These are phyloP conservation scores for Tricholoma bakamatsutake DNA, from an alignment of 768 basidiomycete genomes.

Conservation along the genomic window DNA sequence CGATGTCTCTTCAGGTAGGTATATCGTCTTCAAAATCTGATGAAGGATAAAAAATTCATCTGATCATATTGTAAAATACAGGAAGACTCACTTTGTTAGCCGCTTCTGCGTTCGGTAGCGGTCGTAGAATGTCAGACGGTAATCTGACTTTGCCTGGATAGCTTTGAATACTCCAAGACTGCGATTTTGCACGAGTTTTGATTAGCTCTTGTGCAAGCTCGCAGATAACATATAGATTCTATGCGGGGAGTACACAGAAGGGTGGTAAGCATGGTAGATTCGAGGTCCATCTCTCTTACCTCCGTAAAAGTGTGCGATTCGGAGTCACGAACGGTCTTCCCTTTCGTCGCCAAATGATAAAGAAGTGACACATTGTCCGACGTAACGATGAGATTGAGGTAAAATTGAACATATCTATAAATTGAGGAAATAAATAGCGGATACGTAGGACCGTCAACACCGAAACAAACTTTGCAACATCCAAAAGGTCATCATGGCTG, in stretches of 20 bases:
- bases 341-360: slow-evolving; percentile 72
- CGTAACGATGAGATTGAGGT: slow-evolving; percentile 69
- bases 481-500: slow-evolving; percentile 60
- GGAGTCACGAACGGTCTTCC: slow-evolving; percentile 83
- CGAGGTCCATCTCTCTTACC: slow-evolving; percentile 33
- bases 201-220: slow-evolving; percentile 90
- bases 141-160: slow-evolving; percentile 79
- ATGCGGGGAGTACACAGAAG: neutral
- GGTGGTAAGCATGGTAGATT: neutral
- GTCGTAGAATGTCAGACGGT: slow-evolving; percentile 76
- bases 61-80: neutral
- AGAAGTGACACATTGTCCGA: slow-evolving; percentile 83
- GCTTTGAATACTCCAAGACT: slow-evolving; percentile 71
- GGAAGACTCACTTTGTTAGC: slow-evolving; percentile 47
- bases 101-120: slow-evolving; percentile 60
- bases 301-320: slow-evolving; percentile 64
- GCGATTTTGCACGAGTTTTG: slow-evolving; percentile 54
- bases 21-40: slow-evolving; percentile 64
- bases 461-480: slow-evolving; percentile 71
- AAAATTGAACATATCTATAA: slow-evolving; percentile 82
- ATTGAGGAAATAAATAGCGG: neutral
- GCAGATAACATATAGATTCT: slow-evolving; percentile 86
- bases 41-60: neutral
- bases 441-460: neutral
- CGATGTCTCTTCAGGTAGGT: slow-evolving; percentile 56